Evolutionary conservation across 768 basidiomycete species (phyloP).

Genomic region (Steccherinum ochraceum): DNA sequence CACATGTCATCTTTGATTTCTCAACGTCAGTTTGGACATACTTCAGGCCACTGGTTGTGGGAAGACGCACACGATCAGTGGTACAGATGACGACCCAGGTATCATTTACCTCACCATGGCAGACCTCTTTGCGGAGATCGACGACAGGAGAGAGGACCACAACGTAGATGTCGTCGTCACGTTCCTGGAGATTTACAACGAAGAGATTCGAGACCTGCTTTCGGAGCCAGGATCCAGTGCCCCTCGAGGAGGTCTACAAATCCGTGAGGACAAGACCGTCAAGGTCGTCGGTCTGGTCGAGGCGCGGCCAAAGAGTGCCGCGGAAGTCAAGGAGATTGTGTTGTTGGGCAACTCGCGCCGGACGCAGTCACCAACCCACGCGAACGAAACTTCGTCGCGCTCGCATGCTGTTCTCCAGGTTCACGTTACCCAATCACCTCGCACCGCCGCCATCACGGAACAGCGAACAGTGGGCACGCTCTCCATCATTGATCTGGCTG

Average conservation of each 20-base stretch:
- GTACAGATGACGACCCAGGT: slow-evolving; percentile 80
- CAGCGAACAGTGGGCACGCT: slow-evolving; percentile 83
- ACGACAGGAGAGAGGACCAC: slow-evolving; percentile 80
- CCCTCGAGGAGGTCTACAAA: slow-evolving; percentile 84
- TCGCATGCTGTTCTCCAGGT: slow-evolving; percentile 98
- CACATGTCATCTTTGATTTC: slow-evolving; percentile 1
- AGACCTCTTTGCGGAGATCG: slow-evolving; percentile 90
- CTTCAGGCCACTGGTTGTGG: slow-evolving; percentile 99
- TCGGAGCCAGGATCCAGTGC: slow-evolving; percentile 55
- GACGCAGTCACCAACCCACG: slow-evolving; percentile 91
- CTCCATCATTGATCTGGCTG: slow-evolving; percentile 97
- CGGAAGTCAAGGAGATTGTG: slow-evolving; percentile 93
- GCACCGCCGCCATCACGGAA: slow-evolving; percentile 80
- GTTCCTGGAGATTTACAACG: slow-evolving; percentile 98
- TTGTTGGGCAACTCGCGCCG: slow-evolving; percentile 81
- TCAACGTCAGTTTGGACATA: neutral
- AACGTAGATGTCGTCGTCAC: slow-evolving; percentile 86
- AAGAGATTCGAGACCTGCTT: slow-evolving; percentile 95
- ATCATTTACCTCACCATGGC: slow-evolving; percentile 97
- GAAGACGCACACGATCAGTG: slow-evolving; percentile 98
- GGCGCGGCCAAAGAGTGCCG: slow-evolving; percentile 72
- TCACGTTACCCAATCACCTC: slow-evolving; percentile 81
- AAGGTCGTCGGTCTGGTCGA: slow-evolving; percentile 85
- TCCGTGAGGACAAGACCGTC: slow-evolving; percentile 92
- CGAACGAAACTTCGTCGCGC: slow-evolving; percentile 93